A percentile compares a stretch with the other conserved stretches of the same genome.
phyloP scores from a whole-genome alignment of 176 grass and related monocot species.

The Saccharum officinarum region DNA sequence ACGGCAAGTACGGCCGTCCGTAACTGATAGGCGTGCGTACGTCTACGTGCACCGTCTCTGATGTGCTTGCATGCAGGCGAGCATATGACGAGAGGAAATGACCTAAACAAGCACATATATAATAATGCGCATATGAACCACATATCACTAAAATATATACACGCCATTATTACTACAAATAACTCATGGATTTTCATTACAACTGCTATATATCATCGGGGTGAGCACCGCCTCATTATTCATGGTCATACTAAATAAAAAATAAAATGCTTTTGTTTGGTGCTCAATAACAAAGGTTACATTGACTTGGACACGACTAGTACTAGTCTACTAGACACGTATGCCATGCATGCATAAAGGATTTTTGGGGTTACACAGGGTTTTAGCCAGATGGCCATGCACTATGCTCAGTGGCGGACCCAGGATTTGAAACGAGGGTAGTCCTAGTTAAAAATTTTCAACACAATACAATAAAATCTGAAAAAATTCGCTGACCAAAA shows the following conservation, averaged over 20 bases:
- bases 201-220: not conserved
- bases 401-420: too few species aligned
- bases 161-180: too few species aligned
- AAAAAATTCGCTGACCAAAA: too few species aligned
- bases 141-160: not conserved
- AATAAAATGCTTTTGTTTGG: not conserved
- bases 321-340: too few species aligned
- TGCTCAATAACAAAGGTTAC: not conserved
- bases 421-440: too few species aligned
- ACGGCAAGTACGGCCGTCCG: conserved; percentile 26
- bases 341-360: not conserved
- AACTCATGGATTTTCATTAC: not conserved
- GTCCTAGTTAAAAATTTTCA: too few species aligned
- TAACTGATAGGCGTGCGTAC: conserved; percentile 24
- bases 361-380: not conserved
- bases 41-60: not conserved
- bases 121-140: not conserved
- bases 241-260: not conserved
- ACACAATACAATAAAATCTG: too few species aligned
- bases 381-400: not conserved
- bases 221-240: not conserved
- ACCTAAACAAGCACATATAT: not conserved
- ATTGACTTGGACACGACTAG: not conserved
- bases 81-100: not conserved
- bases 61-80: conserved; percentile 11